These are phyloP conservation scores for Syncephalastrum monosporum DNA, from an alignment of 371 early-diverging fungal species.

Conservation along the genomic window DNA sequence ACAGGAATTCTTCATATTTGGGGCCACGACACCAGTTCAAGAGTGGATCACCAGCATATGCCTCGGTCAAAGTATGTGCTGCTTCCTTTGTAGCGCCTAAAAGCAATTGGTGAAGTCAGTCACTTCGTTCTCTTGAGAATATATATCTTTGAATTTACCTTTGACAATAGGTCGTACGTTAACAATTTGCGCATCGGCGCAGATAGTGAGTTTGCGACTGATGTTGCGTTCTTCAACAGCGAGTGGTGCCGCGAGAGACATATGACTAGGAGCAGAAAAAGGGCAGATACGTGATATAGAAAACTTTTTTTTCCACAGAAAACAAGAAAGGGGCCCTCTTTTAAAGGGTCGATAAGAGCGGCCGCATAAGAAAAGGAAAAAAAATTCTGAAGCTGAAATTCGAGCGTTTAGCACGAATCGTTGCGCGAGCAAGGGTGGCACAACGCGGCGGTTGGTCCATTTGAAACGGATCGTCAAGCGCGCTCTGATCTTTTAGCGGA, in stretches of 20 bases:
- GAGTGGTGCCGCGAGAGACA: conserved; percentile 5
- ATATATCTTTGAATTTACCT: conserved; percentile 18
- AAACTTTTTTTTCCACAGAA: no score
- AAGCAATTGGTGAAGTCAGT: not conserved
- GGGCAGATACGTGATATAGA: no score
- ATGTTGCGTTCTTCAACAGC: conserved; percentile 20
- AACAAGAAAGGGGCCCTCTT: no score
- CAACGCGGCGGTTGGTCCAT: no score
- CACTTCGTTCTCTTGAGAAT: not conserved
- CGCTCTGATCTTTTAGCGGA: no score
- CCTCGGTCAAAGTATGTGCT: conserved; percentile 39
- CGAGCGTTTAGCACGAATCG: no score
- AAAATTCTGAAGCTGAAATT: no score
- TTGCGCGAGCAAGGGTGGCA: no score
- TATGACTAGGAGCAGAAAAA: no score
- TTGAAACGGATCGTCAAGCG: no score
- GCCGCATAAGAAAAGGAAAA: no score
- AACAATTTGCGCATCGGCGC: conserved; percentile 21
- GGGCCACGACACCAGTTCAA: conserved; percentile 22
- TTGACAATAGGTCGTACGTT: conserved; percentile 47
- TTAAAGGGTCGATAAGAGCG: no score
- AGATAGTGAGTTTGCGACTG: conserved; percentile 40
- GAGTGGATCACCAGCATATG: conserved; percentile 22
- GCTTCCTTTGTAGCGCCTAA: conserved; percentile 49
- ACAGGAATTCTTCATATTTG: conserved; percentile 25